Percentiles rank a stretch among this genome's conserved stretches.
These are phyloP conservation scores for Cercospora sp. DNA, from an alignment of 2,329 filamentous ascomycete species.

Conservation along the genomic window DNA sequence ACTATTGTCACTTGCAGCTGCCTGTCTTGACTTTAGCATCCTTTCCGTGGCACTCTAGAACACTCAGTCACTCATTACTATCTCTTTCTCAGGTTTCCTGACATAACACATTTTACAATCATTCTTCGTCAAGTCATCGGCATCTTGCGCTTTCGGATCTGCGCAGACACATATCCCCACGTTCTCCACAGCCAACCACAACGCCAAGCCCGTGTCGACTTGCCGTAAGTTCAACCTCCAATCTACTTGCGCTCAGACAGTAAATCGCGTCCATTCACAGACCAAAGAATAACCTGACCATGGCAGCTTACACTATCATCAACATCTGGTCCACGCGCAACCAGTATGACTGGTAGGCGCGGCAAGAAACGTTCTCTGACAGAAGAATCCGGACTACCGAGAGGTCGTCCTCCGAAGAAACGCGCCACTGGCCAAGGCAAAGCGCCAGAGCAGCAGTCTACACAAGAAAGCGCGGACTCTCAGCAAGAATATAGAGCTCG, in stretches of 20 bases:
- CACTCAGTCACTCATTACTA: background rate
- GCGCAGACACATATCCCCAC: background rate
- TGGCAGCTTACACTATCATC: background rate
- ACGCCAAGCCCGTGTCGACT: background rate
- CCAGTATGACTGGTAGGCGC: slow-evolving; percentile 14
- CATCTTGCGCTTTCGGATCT: background rate
- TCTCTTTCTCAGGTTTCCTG: background rate
- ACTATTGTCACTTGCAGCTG: background rate
- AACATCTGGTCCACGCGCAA: background rate
- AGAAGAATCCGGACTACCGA: slow-evolving; percentile 9
- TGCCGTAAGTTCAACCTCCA: background rate
- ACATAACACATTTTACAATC: background rate
- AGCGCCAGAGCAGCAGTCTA: slow-evolving; percentile 10
- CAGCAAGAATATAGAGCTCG: slow-evolving; percentile 33
- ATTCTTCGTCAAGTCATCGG: background rate
- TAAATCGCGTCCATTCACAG: background rate
- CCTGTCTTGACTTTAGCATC: background rate
- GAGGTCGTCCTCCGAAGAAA: slow-evolving; percentile 9
- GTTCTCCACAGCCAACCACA: background rate
- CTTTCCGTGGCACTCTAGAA: background rate
- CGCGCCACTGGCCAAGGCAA: slow-evolving; percentile 7
- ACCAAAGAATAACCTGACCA: background rate
- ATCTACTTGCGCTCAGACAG: background rate
- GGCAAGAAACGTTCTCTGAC: slow-evolving; percentile 8
- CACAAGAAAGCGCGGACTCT: slow-evolving; percentile 33